Evolutionary conservation across 805 yeast species (phyloP).

Genomic region (Candida takata): DNA sequence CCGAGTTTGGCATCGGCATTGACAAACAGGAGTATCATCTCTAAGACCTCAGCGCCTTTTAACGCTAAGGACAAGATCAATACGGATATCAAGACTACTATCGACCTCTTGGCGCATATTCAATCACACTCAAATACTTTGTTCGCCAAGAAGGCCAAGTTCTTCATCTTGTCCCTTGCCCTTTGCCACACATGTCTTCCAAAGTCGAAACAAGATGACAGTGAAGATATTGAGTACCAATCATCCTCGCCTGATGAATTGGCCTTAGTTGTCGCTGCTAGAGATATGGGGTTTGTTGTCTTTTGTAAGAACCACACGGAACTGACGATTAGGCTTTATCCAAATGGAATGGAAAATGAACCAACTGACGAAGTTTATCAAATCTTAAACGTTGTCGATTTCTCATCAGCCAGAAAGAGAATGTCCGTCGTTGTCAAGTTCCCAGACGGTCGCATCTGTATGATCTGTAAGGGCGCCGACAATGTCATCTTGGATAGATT

Average conservation of each 20-base stretch:
- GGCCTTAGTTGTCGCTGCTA: constrained; percentile 89
- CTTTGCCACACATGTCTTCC: constrained; percentile 90
- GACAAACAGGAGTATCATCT: constrained; percentile 6
- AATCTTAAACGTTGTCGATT: constrained; percentile 76
- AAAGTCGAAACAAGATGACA: constrained; percentile 34
- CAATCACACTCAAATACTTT: constrained; percentile 64
- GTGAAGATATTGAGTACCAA: constrained; percentile 65
- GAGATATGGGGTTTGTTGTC: constrained; percentile 90
- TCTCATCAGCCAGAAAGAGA: constrained; percentile 80
- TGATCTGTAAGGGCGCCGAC: constrained; percentile 95
- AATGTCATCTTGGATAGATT: constrained; percentile 76
- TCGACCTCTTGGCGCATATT: constrained; percentile 60
- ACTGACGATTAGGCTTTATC: constrained; percentile 69
- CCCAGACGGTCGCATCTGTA: constrained; percentile 68
- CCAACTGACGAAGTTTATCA: constrained; percentile 66
- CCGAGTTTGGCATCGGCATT: constrained; percentile 50
- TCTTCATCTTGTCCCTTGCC: constrained; percentile 76
- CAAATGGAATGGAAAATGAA: constrained; percentile 64
- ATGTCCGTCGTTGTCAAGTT: constrained; percentile 83
- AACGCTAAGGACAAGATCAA: background rate
- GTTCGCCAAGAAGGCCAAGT: constrained; percentile 66
- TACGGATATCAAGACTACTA: constrained; percentile 40
- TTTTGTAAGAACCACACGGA: constrained; percentile 54
- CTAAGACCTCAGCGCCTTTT: background rate
- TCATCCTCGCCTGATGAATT: constrained; percentile 96